phyloP scores from a whole-genome alignment of 805 yeast species.

The Lipomyces sp. region DNA sequence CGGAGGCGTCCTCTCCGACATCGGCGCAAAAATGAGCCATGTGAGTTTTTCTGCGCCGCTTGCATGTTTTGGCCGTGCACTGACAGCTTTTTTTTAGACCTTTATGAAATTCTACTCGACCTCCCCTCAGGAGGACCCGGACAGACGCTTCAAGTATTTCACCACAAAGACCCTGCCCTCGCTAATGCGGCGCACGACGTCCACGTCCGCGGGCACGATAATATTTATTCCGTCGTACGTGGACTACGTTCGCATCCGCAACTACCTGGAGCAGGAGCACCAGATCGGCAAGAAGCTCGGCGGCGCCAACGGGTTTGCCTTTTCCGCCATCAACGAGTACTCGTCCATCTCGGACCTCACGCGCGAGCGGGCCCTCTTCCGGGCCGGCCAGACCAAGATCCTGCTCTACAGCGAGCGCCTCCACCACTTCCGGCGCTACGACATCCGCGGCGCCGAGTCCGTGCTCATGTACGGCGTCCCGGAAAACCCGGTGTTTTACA shows the following conservation, averaged over 20 bases:
- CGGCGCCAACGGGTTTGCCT: conserved; percentile 54
- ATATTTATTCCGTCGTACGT: conserved; percentile 81
- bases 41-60: conserved; percentile 12
- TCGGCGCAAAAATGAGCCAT: conserved; percentile 58
- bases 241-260: conserved; percentile 77
- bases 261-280: conserved; percentile 49
- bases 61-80: background rate
- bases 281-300: conserved; percentile 50
- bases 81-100: conserved; percentile 46
- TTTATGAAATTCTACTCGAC: conserved; percentile 67
- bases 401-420: conserved; percentile 90
- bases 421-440: conserved; percentile 86
- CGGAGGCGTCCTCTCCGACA: conserved; percentile 56
- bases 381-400: conserved; percentile 58
- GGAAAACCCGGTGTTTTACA: conserved; percentile 76
- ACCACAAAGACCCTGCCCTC: conserved; percentile 70
- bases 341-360: conserved; percentile 67
- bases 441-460: conserved; percentile 77
- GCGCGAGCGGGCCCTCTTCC: conserved; percentile 67
- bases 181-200: conserved; percentile 52
- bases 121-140: conserved; percentile 62
- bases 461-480: conserved; percentile 83
- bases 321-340: conserved; percentile 53
- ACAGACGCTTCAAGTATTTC: conserved; percentile 77
- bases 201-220: conserved; percentile 63